Base-by-base conservation (phyloP, 2,329 filamentous ascomycete genomes). In the Alternaria sp. region DNA sequence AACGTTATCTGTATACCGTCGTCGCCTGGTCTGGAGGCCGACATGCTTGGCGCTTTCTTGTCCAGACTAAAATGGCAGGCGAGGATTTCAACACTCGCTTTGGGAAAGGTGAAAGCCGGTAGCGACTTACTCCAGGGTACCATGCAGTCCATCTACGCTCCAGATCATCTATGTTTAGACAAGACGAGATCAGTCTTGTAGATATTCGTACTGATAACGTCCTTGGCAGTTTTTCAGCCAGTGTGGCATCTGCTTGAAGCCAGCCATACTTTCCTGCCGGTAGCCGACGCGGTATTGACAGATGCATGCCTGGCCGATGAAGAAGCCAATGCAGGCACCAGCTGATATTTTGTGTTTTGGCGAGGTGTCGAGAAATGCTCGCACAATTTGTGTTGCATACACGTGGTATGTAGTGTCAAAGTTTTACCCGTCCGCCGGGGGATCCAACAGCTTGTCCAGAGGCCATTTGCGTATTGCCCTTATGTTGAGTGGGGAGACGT, bases 391-490 rank as follows among this genome's bases (percentile, higher is more conserved):
- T 32, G 10, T 15, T 32, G 36, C 49, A 17, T 32, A 5, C 19
- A 7, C 10, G 23, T 17, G n/a, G 21, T 44, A 32, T 28, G 30
- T 13, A 36, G 21, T 4, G 15, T 49, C 7, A 43, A 5, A 9
- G 28, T 13, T 17, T 60, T 58, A 69, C n/a, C 69, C 68, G 6
- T 74, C 68, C n/a, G 57, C 54, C 19, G 71, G 69, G 11, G 77
- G 76, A 8, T 71, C 57, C 12, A 78, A 61, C 13, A 80, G 58
- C 54, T 74, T 43, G 49, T 79, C 72, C 6, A 81, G 66, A 12
- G 77, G 77, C 79, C 79, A 81, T 56, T 79, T 80, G 12, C 78
- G 73, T 40, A 79, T 62, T 10, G 77, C 75, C 8, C 78, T 69
- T 28, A 79, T 78, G 19, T 40, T 67, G 43, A 78, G 65, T 5